Percentiles rank a stretch among this genome's conserved stretches.
These are phyloP conservation scores for Kazachstania viticola DNA, from an alignment of 805 yeast species.

Conservation along the genomic window DNA sequence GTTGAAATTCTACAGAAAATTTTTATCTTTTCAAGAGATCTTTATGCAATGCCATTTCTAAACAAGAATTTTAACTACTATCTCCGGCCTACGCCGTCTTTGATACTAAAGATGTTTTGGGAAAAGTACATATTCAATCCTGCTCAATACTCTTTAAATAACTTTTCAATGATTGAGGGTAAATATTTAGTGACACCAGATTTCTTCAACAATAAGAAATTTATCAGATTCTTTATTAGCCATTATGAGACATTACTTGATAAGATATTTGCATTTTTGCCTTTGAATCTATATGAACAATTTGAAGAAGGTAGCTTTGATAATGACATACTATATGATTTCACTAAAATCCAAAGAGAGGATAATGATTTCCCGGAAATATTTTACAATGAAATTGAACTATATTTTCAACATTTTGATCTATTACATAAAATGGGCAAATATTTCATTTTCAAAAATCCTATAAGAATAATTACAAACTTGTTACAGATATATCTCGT, in stretches of 20 bases:
- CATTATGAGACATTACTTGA: conserved; percentile 1
- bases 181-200: conserved; percentile 4
- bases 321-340: neutral
- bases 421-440: too few species aligned
- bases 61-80: conserved; percentile 10
- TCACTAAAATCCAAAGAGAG: neutral
- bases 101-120: conserved; percentile 4
- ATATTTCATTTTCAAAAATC: too few species aligned
- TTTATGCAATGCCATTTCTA: conserved; percentile 2
- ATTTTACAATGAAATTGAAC: conserved; percentile 9
- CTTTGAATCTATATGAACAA: conserved; percentile 1
- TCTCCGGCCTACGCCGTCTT: conserved; percentile 9
- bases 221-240: conserved; percentile 3
- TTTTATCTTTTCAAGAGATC: conserved; percentile 4
- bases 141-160: neutral
- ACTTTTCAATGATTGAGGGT: neutral
- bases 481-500: too few species aligned
- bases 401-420: too few species aligned
- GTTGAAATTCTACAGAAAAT: conserved; percentile 9
- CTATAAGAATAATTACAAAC: too few species aligned
- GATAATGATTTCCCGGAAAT: conserved; percentile 12
- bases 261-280: conserved; percentile 2
- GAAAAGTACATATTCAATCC: conserved; percentile 7
- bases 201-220: conserved; percentile 3
- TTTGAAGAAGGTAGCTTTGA: conserved; percentile 1